Conservation (phyloP, 2,329 filamentous ascomycete genomes). For the Nectriaceae sp. region DNA sequence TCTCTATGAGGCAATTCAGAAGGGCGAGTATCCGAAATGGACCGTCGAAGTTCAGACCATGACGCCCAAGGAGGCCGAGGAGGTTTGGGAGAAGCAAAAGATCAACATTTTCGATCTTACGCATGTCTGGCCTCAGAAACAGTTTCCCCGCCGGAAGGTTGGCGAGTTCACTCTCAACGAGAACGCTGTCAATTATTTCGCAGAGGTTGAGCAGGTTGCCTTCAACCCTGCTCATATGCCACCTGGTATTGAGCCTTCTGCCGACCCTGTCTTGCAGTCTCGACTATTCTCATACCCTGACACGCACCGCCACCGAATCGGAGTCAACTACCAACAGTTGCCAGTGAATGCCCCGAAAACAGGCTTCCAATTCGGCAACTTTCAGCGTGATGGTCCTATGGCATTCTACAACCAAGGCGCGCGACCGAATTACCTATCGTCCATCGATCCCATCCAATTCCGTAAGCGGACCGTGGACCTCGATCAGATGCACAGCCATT, state of each 20-base stretch:
- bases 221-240: constrained; percentile 67
- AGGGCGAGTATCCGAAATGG: constrained; percentile 53
- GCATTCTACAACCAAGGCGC: constrained; percentile 1
- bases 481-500: not conserved
- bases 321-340: constrained; percentile 57
- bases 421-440: not conserved
- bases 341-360: constrained; percentile 15
- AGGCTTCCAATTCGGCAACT: not conserved
- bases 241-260: constrained; percentile 62
- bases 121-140: constrained; percentile 69
- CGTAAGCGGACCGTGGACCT: not conserved
- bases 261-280: constrained; percentile 63
- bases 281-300: constrained; percentile 64
- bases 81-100: constrained; percentile 20
- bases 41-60: constrained; percentile 55
- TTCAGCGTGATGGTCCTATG: not conserved
- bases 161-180: constrained; percentile 69
- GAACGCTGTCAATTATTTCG: constrained; percentile 62
- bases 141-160: constrained; percentile 64
- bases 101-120: constrained; percentile 68
- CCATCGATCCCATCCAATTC: constrained; percentile 1
- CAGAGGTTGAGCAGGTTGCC: constrained; percentile 68
- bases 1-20: constrained; percentile 16
- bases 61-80: constrained; percentile 46
- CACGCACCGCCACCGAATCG: constrained; percentile 63